Base-by-base conservation (phyloP, 495 filamentous ascomycete genomes). In the Paragyromitra xinjiangensis region DNA sequence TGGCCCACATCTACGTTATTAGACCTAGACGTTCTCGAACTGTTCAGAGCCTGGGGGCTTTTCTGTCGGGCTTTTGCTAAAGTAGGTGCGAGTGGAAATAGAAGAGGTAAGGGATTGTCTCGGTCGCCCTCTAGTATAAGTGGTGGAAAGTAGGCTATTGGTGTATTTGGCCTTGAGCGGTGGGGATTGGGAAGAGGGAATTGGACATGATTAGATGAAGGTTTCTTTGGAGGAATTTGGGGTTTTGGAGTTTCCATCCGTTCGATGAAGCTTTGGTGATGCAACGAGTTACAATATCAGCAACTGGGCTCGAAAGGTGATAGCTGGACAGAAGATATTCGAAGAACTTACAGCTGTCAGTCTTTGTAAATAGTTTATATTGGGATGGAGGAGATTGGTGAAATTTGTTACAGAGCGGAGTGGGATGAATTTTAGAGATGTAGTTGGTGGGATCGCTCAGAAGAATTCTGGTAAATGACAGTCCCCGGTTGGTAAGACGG, bases 131-230 rank as follows among this genome's bases (percentile, higher is more conserved):
- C 69, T 8, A 73, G 26, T 58, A 48, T 76, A 14, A 74, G 64
- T 34, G 64, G 71, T 3, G 71, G 64, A 19, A 73, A 73, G 26
- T 58, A 67, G 29, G 64, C 19, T 61, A n/a, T 56, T 58, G 51
- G 24, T 7, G 22, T 26, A 26, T 61, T 39, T 22, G 24, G n/a
- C 24, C 44, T 26, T 5, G 71, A 58, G 16, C 24, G 24, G 16
- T n/a, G 14, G 64, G 71, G 29, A 7, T 6, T n/a, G 50, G 42
- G 53, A 16, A n/a, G 19, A 39, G 53, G 16, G 12, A 37, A 59
- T 19, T 22, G 63, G n/a, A 44, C 2, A 44, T 1, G 1, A 69
- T 74, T 39, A 40, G 39, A 34, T n/a, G 48, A 12, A 34, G n/a
- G 6, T 0, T 14, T 2, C 12, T 6, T 14, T 2, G 34, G 26